Evolutionary conservation across 108 stramenopile genomes (phyloP).

Genomic region (Cyclotella sp.): DNA sequence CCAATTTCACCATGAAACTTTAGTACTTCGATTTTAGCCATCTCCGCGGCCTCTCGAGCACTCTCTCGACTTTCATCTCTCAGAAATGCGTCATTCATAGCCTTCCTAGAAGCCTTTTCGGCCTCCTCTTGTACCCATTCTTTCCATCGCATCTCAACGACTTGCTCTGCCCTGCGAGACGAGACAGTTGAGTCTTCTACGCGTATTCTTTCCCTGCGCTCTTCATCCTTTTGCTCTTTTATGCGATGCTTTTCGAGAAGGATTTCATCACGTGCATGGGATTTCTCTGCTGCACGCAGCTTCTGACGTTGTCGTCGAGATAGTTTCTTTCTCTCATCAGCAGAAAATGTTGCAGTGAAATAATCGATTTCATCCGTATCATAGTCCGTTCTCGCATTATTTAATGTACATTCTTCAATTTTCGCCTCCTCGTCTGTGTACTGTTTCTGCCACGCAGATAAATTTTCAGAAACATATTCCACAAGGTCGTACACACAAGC

Average conservation of each 20-base stretch:
- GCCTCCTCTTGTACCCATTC: constrained; percentile 61
- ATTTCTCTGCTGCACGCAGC: constrained; percentile 66
- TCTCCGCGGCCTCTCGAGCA: constrained; percentile 57
- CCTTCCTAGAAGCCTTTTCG: constrained; percentile 55
- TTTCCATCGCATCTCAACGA: constrained; percentile 54
- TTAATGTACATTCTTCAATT: constrained; percentile 26
- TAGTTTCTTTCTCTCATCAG: constrained; percentile 51
- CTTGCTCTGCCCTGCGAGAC: constrained; percentile 51
- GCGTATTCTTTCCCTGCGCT: constrained; percentile 46
- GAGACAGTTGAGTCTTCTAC: constrained; percentile 45
- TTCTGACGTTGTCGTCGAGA: constrained; percentile 65
- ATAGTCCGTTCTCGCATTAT: constrained; percentile 41
- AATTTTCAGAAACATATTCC: constrained; percentile 47
- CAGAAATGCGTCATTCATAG: constrained; percentile 71
- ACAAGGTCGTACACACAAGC: constrained; percentile 62
- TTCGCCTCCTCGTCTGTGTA: constrained; percentile 58
- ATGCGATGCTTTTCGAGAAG: constrained; percentile 45
- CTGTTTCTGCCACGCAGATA: constrained; percentile 50
- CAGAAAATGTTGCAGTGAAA: constrained; percentile 41
- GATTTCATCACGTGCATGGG: constrained; percentile 54
- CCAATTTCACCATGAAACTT: constrained; percentile 51
- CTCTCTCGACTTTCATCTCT: constrained; percentile 52
- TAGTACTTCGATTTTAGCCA: constrained; percentile 45
- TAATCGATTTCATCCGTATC: constrained; percentile 51
- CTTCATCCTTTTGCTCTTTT: constrained; percentile 50